These are phyloP conservation scores for Raddia distichophylla DNA, from an alignment of 176 grass and related monocot species.

Conservation along the genomic window DNA sequence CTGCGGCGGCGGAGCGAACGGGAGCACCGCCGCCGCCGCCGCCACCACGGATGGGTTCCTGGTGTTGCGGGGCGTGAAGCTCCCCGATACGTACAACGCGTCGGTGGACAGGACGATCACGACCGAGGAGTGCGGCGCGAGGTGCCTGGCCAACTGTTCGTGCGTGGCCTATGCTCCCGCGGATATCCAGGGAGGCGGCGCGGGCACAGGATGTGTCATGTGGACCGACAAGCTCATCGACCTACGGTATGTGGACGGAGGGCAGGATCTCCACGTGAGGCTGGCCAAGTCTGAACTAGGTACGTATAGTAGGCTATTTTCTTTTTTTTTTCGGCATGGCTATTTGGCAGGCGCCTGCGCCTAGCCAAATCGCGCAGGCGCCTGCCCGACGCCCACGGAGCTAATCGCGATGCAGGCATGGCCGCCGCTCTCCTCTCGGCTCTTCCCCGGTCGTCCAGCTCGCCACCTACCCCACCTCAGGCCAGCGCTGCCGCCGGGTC, in stretches of 20 bases:
- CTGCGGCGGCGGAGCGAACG: not conserved
- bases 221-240: slow-evolving; percentile 1
- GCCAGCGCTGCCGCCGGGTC: too few relatives aligned
- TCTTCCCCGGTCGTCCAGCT: too few relatives aligned
- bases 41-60: slow-evolving; percentile 11
- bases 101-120: not conserved
- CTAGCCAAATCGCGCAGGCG: too few relatives aligned
- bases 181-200: slow-evolving; percentile 4
- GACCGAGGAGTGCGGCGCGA: slow-evolving; percentile 34
- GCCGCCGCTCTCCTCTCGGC: too few relatives aligned
- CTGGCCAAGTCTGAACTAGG: not conserved
- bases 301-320: not conserved
- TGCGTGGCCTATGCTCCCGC: slow-evolving; percentile 42
- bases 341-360: too few relatives aligned
- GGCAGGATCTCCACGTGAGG: slow-evolving; percentile 11
- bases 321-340: too few relatives aligned
- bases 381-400: too few relatives aligned
- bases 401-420: too few relatives aligned
- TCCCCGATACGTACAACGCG: slow-evolving; percentile 31
- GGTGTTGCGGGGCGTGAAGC: slow-evolving; percentile 36
- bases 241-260: slow-evolving; percentile 8
- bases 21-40: too few relatives aligned
- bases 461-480: too few relatives aligned
- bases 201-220: not conserved
- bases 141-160: slow-evolving; percentile 55